Evolutionary conservation across 1,284 basidiomycete genomes (phyloP), one percentile per base, ranked within the genome.

Genomic region (Austroboletus rostrupii): DNA sequence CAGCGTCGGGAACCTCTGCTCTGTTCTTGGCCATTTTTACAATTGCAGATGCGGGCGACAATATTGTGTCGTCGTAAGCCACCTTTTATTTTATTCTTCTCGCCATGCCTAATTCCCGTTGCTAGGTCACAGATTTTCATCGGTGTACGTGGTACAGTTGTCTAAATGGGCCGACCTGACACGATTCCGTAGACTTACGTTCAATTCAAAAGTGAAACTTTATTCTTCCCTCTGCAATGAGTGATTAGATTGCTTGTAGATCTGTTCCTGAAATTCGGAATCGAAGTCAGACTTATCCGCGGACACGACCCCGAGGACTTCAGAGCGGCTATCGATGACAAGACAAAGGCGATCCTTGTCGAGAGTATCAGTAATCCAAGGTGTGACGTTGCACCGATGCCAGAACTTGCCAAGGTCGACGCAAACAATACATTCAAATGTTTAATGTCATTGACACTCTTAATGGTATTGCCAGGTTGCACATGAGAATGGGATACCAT

Each of bases 351-450:
- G 0, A 80, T 93, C 51, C 92, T 77, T 61, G 76, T 93, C 21
- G 92, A 95, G 75, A 85, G 77, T 53, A 92, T 95, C 48, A 86
- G 86, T 31, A 95, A 95, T 69, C 91, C 92, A 0, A 86, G 85
- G 61, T 93, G 87, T 70, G 78, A 81, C 50, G 77, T 94, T 36
- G 77, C 78, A 29, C 81, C 87, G 52, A 76, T 95, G 46, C 79
- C 85, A 6, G 85, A 78, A 29, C 71, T 95, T 35, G 83, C 90
- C 45, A 85, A 91, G 76, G 83, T 77, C 10, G 33, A 5, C 8
- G 50, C 11, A 37, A 17, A 19, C 12, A 9, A n/a, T 36, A 17
- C 10, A 36, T n/a, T 36, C 2, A 5, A 17, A 12, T 17, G 1
- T 17, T 50, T 7, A 21, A 11, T 0, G 8, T 10, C 0, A 12